Evolutionary conservation across 768 basidiomycete species (phyloP).

Genomic region (Lentinula aciculospora): DNA sequence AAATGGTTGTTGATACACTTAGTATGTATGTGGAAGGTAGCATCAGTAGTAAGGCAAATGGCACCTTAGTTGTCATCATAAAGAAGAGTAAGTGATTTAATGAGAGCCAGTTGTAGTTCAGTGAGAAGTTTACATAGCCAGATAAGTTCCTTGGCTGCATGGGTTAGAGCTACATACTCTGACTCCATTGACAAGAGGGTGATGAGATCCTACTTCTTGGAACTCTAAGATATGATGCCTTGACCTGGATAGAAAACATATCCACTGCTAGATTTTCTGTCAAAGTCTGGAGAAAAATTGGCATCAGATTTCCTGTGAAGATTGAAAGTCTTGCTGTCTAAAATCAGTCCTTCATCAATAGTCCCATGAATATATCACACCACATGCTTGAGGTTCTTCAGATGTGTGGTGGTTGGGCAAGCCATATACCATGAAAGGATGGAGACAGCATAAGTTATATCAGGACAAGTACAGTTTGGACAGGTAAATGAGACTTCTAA

Average conservation of each 20-base stretch:
- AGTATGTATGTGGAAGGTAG: slow-evolving; percentile 21
- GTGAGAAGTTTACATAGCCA: slow-evolving; percentile 18
- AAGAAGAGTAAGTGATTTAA: background rate
- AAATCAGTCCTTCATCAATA: slow-evolving; percentile 8
- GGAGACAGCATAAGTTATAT: slow-evolving; percentile 19
- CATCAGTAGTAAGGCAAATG: slow-evolving; percentile 17
- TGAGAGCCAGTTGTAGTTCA: slow-evolving; percentile 9
- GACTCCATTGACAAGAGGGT: slow-evolving; percentile 28
- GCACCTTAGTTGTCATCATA: slow-evolving; percentile 12
- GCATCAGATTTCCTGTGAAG: slow-evolving; percentile 18
- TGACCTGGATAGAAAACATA: slow-evolving; percentile 13
- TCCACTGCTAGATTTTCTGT: slow-evolving; percentile 24
- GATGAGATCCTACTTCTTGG: slow-evolving; percentile 28
- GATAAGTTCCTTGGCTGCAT: slow-evolving; percentile 23
- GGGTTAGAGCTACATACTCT: slow-evolving; percentile 25
- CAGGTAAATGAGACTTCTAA: slow-evolving; percentile 26
- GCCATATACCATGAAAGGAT: slow-evolving; percentile 18
- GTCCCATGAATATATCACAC: slow-evolving; percentile 24
- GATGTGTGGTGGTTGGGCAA: slow-evolving; percentile 18
- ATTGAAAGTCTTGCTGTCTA: slow-evolving; percentile 9
- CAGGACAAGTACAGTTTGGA: too few species aligned
- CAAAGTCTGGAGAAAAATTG: slow-evolving; percentile 16
- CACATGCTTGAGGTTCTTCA: slow-evolving; percentile 18
- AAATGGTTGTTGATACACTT: slow-evolving; percentile 31
- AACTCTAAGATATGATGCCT: slow-evolving; percentile 11